Base-by-base conservation (phyloP, 2,329 filamentous ascomycete genomes). In the Diatrype stigma region DNA sequence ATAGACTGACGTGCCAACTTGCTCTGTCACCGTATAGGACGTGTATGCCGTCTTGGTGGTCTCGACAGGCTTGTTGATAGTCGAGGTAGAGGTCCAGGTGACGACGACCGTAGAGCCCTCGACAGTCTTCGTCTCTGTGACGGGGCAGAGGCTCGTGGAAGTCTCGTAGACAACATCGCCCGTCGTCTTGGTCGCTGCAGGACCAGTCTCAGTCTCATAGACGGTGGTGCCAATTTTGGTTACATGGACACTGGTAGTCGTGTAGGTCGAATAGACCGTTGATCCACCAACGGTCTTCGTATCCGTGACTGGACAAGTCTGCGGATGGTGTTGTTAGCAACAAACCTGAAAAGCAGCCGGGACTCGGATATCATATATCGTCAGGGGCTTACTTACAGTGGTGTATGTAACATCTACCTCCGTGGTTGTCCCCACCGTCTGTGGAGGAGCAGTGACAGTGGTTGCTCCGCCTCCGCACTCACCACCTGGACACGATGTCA, bases 81-180 rank as follows among this genome's bases (percentile, higher is more conserved):
- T 69, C 8, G 64, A 67, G 1, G 68, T 75, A 12, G 69, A 70
- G 6, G 68, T 72, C 66, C 68, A 72, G 21, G 70, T 71, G 17
- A 71, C 63, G 12, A 71, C 67, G 0, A 73, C 63, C 3, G 69
- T 70, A 37, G 66, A 60, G 26, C 77, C 77, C 23, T 61, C 69
- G 3, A 76, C 48, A 2, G 71, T 74, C 61, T 70, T 71, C 45
- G 72, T 73, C 57, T 73, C 66, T 1, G 74, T 78, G 14, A 78
- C 60, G 8, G 74, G 72, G 61, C 72, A 75, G 14, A 76, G 63
- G 16, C 66, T 69, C 14, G 75, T 79, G 34, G 70, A 49, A 6
- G 75, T 78, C 8, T 62, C 67, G 59, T 75, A 73, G 17, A 65
- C 65, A 7, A 73, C 64, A 12, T 68, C 66, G 19, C 65, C 64